Percentiles rank a stretch among this genome's conserved stretches.
Conservation (phyloP, 495 filamentous ascomycete genomes). For the Neurospora sp. region DNA sequence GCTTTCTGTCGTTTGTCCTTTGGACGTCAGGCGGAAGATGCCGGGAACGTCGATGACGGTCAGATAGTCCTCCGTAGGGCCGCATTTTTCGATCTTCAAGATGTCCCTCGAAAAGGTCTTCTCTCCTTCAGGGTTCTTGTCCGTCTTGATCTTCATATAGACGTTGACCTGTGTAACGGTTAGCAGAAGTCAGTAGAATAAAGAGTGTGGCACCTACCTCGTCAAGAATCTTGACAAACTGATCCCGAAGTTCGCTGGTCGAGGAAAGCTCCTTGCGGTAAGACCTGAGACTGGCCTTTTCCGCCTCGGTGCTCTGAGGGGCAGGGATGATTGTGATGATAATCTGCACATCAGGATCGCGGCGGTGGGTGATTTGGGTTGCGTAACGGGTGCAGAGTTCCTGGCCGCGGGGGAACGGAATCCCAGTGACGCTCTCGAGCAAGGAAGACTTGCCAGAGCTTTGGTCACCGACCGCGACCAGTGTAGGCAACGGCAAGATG, state of each 20-base stretch:
- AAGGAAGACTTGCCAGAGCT: slow-evolving; percentile 40
- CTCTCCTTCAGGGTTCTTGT: slow-evolving; percentile 4
- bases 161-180: slow-evolving; percentile 18
- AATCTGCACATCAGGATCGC: slow-evolving; percentile 13
- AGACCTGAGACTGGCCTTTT: slow-evolving; percentile 8
- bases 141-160: slow-evolving; percentile 26
- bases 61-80: slow-evolving; percentile 45
- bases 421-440: slow-evolving; percentile 38
- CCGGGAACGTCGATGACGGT: slow-evolving; percentile 56
- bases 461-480: slow-evolving; percentile 38
- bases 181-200: background rate
- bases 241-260: slow-evolving; percentile 3
- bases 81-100: slow-evolving; percentile 45
- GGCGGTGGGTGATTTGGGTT: slow-evolving; percentile 43
- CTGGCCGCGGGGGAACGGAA: slow-evolving; percentile 35
- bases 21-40: slow-evolving; percentile 47
- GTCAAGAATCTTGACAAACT: slow-evolving; percentile 14
- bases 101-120: slow-evolving; percentile 41
- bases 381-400: slow-evolving; percentile 45
- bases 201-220: slow-evolving; percentile 10
- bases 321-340: slow-evolving; percentile 36
- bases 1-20: slow-evolving; percentile 33
- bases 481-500: slow-evolving; percentile 29
- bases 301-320: slow-evolving; percentile 12
- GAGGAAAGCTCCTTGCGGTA: slow-evolving; percentile 8